Evolutionary conservation across 2,329 filamentous ascomycete genomes (phyloP), one percentile per base, ranked within the genome.

Genomic region (Drechslerella coelobrocha): DNA sequence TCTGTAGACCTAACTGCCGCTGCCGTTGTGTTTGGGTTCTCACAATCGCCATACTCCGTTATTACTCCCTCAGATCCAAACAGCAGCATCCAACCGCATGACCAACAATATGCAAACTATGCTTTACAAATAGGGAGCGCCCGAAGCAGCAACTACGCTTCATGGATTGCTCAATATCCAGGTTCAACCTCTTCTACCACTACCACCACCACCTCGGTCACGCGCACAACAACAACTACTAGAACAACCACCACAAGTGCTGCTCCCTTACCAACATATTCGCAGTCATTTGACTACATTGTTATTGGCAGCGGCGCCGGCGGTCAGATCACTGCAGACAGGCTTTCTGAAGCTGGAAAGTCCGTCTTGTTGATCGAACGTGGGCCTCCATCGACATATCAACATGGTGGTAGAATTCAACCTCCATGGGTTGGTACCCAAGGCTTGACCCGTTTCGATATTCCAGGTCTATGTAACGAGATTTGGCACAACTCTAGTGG

Each of bases 391-490:
- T 89, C 86, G 8, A 85, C 88, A 1, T 86, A 83, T n/a, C 81
- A 85, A 72, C 89, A 86, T 80, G 84, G 85, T 27, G 86, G 87
- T 66, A 78, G 77, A 75, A 76, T 87, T 79, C 83, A 82, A 63
- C 84, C 86, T 0, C 78, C 79, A 1, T 91, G 88, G 88, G 82
- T 86, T 14, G 78, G 83, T 34, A 84, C 83, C 34, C 85, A 84
- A 17, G 85, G 85, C 53, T 78, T 89, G 31, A 89, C 88, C 5
- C 86, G 88, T 52, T 89, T 90, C 74, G 88, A 90, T 75, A 84
- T 90, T 3, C 88, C 88, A 0, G 86, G 87, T 60, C 83, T 90
- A 68, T 89, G 86, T 78, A 90, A 89, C 77, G 81, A 89, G 78
- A 88, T 90, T 73, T 89, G 86, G 84, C 79, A 81, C 2, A 83